Base-by-base conservation (phyloP, 2,329 filamentous ascomycete species). In the Penicillium sclerotigenum region DNA sequence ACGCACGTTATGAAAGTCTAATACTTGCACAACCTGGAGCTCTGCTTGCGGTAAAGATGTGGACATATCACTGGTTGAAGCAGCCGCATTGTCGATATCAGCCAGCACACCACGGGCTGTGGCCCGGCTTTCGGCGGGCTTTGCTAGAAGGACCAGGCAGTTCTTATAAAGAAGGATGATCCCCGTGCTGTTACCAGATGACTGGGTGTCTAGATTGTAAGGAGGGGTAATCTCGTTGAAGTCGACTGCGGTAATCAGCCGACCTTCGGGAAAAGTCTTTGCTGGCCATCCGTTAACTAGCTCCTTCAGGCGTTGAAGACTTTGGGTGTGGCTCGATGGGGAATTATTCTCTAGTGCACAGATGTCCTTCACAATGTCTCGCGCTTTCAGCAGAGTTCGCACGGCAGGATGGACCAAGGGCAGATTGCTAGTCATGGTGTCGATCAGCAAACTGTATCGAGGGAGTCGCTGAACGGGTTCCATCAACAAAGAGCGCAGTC, bases 391-490 rank as follows among this genome's bases (percentile, higher is more conserved):
- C 75, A 99, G 87, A 3, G 83, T 81, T 63, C 89, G 87, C 51
- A 96, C 81, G 0, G 92, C 92, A 3, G 91, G 90, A 70, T 97
- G 92, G 9, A 89, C 86, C 48, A 92, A 84, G 5, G 93, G 92
- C 18, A 97, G 82, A 58, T 89, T 91, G 62, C 87, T 86, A 46
- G 94, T 84, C 68, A 99, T 97, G 68, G 95, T 92, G 76, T 99
- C 94, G 65, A 99, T 97, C 69, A 97, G 88, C 34, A 99, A 80
- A 68, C 91, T 97, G 76, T 99, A 99, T 26, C 94, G 87, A 26
- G 94, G 94, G 50, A 99, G 81, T 50, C 94, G 84, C 73, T 99
- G 94, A 0, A 99, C 92, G 2, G 94, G 94, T 74, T 99, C 94
- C 71, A 99, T 99, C 52, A 99, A 82, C 60, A 94, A 83, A 4